Evolutionary conservation across 306 rosid species (phyloP), one percentile per base, ranked within the genome.

Genomic region (Cucurbita argyrosperma): DNA sequence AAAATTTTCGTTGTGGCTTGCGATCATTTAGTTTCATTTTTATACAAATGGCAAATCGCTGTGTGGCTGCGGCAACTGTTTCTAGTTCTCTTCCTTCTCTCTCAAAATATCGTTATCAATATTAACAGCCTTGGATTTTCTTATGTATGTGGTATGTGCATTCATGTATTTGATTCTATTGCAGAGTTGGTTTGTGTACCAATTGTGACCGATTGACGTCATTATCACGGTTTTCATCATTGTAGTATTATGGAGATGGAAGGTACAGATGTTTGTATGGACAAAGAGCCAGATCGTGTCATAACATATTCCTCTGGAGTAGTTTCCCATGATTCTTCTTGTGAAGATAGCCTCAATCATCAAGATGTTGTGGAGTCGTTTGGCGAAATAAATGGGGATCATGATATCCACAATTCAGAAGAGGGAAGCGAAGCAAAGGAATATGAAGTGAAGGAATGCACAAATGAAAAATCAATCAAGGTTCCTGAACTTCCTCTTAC

Each of bases 361-460:
- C 86, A 80, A 67, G 84, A 71, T 53, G 80, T 84, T 64, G 67
- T 90, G 4, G 95, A 85, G 76, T 73, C 96, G 23, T 83, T 74
- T 75, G 88, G 84, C 72, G 87, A 84, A 67, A 87, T 88, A 79
- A 87, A 80, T 76, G 96, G 82, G 69, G 81, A 78, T 74, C 61
- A 69, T 78, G 96, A 86, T 72, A 80, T 57, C 75, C 89, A 83
- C 76, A 84, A 85, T 78, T 89, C 90, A 55, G 97, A 83, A 74
- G 95, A 94, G 71, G 90, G 90, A 81, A 76, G 76, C 54, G 87
- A 85, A 74, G 77, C 84, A 13, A 93, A 88, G 86, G 99, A 91
- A 72, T 90, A 88, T 67, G 99, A 91, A 75, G 97, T 91, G 87
- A 95, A 94, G 83, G 99, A 95, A 78, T 95, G 99, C 77, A 95